Base-by-base conservation (phyloP, 148 eudicot genomes). In the Nyssa sinensis region DNA sequence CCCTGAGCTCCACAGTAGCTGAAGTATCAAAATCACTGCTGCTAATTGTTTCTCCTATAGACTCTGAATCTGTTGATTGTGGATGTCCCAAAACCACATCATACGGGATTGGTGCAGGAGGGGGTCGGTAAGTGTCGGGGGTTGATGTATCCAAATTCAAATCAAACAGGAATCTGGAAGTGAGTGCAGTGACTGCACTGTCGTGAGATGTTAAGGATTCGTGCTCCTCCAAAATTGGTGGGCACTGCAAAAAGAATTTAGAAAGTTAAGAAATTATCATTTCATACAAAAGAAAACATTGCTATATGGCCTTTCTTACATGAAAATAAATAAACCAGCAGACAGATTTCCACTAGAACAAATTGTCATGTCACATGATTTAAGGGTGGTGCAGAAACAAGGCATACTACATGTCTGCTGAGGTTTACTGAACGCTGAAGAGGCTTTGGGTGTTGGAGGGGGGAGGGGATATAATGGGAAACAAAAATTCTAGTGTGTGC, bases 51-150 rank as follows among this genome's bases (percentile, higher is more conserved):
- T 84, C 82, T 29, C 79, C 70, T 0, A 70, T 69, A 57, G 81
- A 51, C 37, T 62, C 80, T 19, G 81, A 64, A 59, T 72, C 79
- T 27, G 77, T 62, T 59, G 87, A 72, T 53, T 86, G 83, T 69
- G 93, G 86, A 37, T 75, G 85, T 16, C 98, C 98, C 74, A 91
- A 74, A 79, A 88, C 89, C 66, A 82, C 87, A 64, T 91, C 89
- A 58, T 89, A 94, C 19, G 98, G 98, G 71, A 94, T 82, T 24
- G 97, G 98, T 17, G 88, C 87, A 67, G 98, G 97, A 71, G 97
- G 97, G 24, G 91, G 81, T 5, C 91, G 87, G 77, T 80, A 91
- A 73, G 97, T 94, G 75, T 94, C 93, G 9, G 95, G 98, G 53
- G 80, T 86, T 69, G 98, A 87, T 21, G 83, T 89, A 81, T 91